phyloP scores from a whole-genome alignment of 1,284 basidiomycete species.

The Sanghuangporus weigelae region DNA sequence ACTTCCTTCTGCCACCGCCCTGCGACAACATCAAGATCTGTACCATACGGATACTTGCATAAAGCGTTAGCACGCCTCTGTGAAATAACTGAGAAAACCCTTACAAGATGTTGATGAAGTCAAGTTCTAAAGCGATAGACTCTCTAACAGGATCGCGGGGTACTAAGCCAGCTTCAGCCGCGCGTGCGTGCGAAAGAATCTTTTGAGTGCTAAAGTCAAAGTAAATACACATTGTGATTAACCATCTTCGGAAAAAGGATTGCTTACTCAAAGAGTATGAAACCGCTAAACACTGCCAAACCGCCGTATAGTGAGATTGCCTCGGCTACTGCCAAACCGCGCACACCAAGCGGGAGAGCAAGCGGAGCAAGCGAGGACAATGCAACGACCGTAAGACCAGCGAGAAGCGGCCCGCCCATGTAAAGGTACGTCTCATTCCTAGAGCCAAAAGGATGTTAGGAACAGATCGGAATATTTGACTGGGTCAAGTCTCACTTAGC shows the following conservation, averaged over 20 bases:
- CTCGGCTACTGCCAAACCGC: slow-evolving; percentile 74
- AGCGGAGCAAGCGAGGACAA: slow-evolving; percentile 83
- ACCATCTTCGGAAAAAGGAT: not conserved
- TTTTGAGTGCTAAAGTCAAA: slow-evolving; percentile 60
- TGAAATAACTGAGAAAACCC: slow-evolving; percentile 22
- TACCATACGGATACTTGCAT: slow-evolving; percentile 67
- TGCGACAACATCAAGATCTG: slow-evolving; percentile 64
- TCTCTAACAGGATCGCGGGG: slow-evolving; percentile 76
- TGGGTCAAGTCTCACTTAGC: slow-evolving; percentile 50
- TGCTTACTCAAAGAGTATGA: slow-evolving; percentile 80
- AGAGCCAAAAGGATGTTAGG: slow-evolving; percentile 7
- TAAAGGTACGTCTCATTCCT: slow-evolving; percentile 83
- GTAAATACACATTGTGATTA: not conserved
- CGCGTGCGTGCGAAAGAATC: slow-evolving; percentile 72
- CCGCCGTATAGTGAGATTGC: slow-evolving; percentile 81
- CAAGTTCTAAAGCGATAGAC: slow-evolving; percentile 74
- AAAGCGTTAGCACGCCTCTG: not conserved
- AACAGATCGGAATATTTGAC: slow-evolving; percentile 3
- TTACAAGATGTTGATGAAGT: slow-evolving; percentile 86
- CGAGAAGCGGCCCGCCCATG: slow-evolving; percentile 80
- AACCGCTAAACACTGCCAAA: slow-evolving; percentile 82
- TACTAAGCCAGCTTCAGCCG: slow-evolving; percentile 66
- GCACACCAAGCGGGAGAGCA: slow-evolving; percentile 76
- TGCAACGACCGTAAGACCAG: slow-evolving; percentile 83
- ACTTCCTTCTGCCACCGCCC: slow-evolving; percentile 22